A percentile compares a stretch with the other conserved stretches of the same genome.
Evolutionary conservation across 345 rosid genomes (phyloP).

Genomic region (Euphorbia lathyris): DNA sequence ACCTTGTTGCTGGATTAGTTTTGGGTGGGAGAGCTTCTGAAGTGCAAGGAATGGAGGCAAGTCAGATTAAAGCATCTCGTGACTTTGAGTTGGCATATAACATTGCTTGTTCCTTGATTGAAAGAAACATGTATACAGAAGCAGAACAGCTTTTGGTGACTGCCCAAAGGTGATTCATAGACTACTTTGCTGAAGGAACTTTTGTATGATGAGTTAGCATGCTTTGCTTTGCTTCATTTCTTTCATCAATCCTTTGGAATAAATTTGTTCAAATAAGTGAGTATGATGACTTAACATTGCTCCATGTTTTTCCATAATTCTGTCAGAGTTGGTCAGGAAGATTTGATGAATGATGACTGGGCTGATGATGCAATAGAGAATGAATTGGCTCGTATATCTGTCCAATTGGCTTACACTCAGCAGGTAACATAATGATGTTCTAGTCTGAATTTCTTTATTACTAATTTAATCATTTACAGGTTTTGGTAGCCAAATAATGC

Average conservation of each 20-base stretch:
- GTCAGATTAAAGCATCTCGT: slow-evolving; percentile 66
- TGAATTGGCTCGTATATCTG: slow-evolving; percentile 85
- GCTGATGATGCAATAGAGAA: slow-evolving; percentile 81
- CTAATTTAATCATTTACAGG: not conserved
- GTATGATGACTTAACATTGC: not conserved
- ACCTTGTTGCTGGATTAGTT: slow-evolving; percentile 68
- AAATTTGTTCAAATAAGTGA: not conserved
- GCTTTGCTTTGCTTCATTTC: not conserved
- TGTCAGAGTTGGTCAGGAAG: slow-evolving; percentile 88
- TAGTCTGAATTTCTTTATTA: not conserved
- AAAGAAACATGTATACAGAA: slow-evolving; percentile 50
- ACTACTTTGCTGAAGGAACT: slow-evolving; percentile 7
- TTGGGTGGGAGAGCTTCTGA: slow-evolving; percentile 74
- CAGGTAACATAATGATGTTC: slow-evolving; percentile 46
- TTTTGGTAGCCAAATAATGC: slow-evolving; percentile 15
- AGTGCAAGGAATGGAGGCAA: slow-evolving; percentile 65
- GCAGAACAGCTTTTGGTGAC: slow-evolving; percentile 84
- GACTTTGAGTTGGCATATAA: slow-evolving; percentile 84
- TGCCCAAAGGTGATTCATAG: slow-evolving; percentile 58
- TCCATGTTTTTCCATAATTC: not conserved
- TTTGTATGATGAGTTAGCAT: slow-evolving; percentile 1
- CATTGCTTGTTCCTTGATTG: slow-evolving; percentile 82
- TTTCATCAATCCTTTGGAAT: not conserved
- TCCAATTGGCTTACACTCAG: slow-evolving; percentile 83
- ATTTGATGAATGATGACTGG: slow-evolving; percentile 64